Base-by-base conservation (phyloP, 495 filamentous ascomycete genomes). In the Penicillium ochrochloron region DNA sequence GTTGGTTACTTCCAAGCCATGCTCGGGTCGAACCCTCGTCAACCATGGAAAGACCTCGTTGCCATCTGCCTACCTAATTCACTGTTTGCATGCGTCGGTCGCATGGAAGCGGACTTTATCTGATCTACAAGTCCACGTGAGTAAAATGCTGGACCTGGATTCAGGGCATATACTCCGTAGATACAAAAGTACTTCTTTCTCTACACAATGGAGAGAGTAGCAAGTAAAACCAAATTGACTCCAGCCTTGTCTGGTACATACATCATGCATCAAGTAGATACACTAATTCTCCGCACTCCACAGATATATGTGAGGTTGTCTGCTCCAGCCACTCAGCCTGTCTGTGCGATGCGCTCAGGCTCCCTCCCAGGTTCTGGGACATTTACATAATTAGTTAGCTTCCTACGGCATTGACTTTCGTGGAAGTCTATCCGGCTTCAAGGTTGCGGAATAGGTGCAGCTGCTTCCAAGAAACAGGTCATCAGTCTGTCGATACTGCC, bases 221-320 rank as follows among this genome's bases (percentile, higher is more conserved):
- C 21, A 50, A 10, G 21, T 50, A 15, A 50, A 52, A 29, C 31
- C 48, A n/a, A 14, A 52, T 52, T 25, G 2, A 29, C 14, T 35
- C 23, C 39, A 61, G 33, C 25, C 42, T 2, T 23, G 19, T 39
- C 23, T 35, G 3, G 34, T 11, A 50, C 53, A 25, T 48, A 37
- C 41, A 57, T 54, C 59, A 52, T 66, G 52, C 63, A 58, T 19
- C 23, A 61, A 35, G 63, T 48, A 53, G 57, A 35, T 41, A 52
- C 41, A 33, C 56, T 64, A 70, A 69, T 69, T 71, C 70, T 71
- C 68, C 68, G 70, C 66, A 69, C 66, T 65, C 70, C 68, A 68
- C 63, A 61, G 41, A 17, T 37, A 35, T 21, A 42, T 52, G 60
- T n/a, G 29, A 58, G 59, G 59, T 39, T 60, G 59, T 60, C 44